These are phyloP conservation scores for Lagerstroemia speciosa DNA, from an alignment of 345 rosid genomes.

Conservation along the genomic window DNA sequence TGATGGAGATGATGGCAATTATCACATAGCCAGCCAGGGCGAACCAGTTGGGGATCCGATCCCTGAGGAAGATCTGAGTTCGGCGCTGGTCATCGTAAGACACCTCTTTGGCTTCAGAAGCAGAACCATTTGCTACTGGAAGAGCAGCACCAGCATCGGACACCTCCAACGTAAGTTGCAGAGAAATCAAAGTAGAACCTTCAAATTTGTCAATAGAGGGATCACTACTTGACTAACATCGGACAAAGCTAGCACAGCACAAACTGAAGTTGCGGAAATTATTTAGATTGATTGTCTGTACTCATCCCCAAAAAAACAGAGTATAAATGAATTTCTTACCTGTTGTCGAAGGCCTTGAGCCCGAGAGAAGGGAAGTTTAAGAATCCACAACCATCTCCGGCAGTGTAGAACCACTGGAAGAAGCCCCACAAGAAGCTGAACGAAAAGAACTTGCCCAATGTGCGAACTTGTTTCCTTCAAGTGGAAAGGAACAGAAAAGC, in stretches of 20 bases:
- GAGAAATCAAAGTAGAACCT: slow-evolving; percentile 23
- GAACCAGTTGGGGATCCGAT: slow-evolving; percentile 19
- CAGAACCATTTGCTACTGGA: slow-evolving; percentile 1
- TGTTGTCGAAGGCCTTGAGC: slow-evolving; percentile 12
- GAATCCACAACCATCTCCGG: slow-evolving; percentile 20
- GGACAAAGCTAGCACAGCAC: not conserved
- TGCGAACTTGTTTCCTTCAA: slow-evolving; percentile 18
- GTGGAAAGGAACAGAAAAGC: not conserved
- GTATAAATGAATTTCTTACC: slow-evolving; percentile 2
- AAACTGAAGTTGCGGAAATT: not conserved
- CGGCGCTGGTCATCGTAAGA: slow-evolving; percentile 17
- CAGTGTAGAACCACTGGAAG: slow-evolving; percentile 22
- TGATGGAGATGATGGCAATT: slow-evolving; percentile 14
- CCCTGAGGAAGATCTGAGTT: slow-evolving; percentile 14
- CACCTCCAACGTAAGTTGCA: slow-evolving; percentile 14
- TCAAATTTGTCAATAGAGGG: not conserved
- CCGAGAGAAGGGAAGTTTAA: slow-evolving; percentile 11
- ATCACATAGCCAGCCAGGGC: slow-evolving; percentile 7
- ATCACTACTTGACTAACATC: not conserved
- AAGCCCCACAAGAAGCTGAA: slow-evolving; percentile 22
- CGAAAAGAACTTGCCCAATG: slow-evolving; percentile 20
- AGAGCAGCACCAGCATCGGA: not conserved
- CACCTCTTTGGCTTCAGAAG: not conserved
- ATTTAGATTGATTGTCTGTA: not conserved
- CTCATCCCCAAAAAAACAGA: no score